Base-by-base conservation (phyloP, 345 rosid genomes). In the Citrus unshiu region DNA sequence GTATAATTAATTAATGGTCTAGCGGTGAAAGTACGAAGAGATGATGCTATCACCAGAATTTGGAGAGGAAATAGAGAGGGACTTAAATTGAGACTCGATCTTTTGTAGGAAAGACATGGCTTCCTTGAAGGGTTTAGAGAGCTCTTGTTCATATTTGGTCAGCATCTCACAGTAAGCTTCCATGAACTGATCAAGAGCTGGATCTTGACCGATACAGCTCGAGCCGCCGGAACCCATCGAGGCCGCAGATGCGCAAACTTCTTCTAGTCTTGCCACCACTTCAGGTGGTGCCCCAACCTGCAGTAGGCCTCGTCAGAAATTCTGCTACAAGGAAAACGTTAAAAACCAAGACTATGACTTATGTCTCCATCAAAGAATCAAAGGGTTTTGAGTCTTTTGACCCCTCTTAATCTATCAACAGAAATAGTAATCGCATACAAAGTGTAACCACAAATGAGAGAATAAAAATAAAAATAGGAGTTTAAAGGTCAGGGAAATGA, bases 161-260 rank as follows among this genome's bases (percentile, higher is more conserved):
- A 97, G 87, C 99, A 97, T 94, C 93, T 97, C 98, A 73, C 98
- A 97, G 79, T 97, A 97, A 51, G 99, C 99, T 80, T 97, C 98
- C 99, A 97, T 97, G 91, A 97, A 94, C 82, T 94, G 98, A 79
- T 97, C 99, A 63, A 97, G 93, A 5, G 91, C 95, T 58, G 99
- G 98, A 84, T 97, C 98, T 85, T 94, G 96, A 29, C 98, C 98
- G 19, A 91, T 25, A 63, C 88, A 77, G 14, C 87, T 81, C 35
- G 81, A 56, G 37, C 77, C 74, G 19, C 80, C 69, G 9, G 85
- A 65, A 7, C 86, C 90, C 83, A 87, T 85, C 9, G 91, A 77
- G 0, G 83, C 91, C 1, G 91, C 98, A 19, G 94, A 85, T 6
- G 95, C 91, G 62, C 90, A 90, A 8, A 91, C 95, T 78, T 89